Percentiles rank a stretch among this genome's conserved stretches.
Evolutionary conservation across 1,284 basidiomycete species (phyloP).

Genomic region (Rhodotorula sp.): DNA sequence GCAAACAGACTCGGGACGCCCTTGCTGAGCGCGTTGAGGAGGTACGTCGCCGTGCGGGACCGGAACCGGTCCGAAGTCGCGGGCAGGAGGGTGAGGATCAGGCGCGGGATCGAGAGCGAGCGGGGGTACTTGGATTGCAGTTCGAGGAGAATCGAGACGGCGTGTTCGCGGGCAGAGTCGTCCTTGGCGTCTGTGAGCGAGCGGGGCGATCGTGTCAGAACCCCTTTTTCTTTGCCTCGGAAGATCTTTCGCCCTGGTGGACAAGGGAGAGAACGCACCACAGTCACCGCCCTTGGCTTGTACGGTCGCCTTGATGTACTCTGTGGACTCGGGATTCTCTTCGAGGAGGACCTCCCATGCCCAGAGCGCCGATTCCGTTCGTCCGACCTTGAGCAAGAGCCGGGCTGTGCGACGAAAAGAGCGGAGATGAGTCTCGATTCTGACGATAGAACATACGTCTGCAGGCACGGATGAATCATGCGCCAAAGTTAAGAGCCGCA

Average conservation of each 20-base stretch:
- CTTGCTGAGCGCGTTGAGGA: constrained; percentile 69
- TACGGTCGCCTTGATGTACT: constrained; percentile 76
- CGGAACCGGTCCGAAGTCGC: constrained; percentile 61
- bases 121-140: constrained; percentile 65
- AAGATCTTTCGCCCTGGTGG: not conserved
- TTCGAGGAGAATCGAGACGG: constrained; percentile 61
- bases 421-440: constrained; percentile 57
- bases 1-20: constrained; percentile 93
- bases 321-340: constrained; percentile 78
- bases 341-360: constrained; percentile 78
- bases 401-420: constrained; percentile 58
- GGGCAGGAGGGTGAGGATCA: constrained; percentile 65
- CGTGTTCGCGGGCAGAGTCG: constrained; percentile 57
- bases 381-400: constrained; percentile 61
- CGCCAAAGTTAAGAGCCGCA: not conserved
- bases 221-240: constrained; percentile 12
- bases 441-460: not conserved
- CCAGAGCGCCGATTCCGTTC: constrained; percentile 64
- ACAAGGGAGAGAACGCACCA: constrained; percentile 53
- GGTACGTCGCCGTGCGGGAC: constrained; percentile 65
- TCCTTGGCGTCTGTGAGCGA: constrained; percentile 52
- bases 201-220: not conserved
- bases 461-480: not conserved
- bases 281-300: constrained; percentile 64
- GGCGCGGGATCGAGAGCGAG: constrained; percentile 68